Conservation (phyloP, 305 asterid species). For the Rubia balearica region DNA sequence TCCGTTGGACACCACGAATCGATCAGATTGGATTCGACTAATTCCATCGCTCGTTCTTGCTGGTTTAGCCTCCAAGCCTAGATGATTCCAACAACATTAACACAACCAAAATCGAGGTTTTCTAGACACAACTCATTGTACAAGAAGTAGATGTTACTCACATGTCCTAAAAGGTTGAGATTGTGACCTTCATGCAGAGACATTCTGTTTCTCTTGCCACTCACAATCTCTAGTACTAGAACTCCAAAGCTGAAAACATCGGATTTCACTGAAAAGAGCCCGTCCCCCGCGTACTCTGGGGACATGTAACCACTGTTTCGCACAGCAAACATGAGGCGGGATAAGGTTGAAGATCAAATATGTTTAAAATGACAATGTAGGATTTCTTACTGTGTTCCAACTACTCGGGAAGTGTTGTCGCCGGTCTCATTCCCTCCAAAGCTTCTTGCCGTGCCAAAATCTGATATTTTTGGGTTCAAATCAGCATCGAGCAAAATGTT, state of each 20-base stretch:
- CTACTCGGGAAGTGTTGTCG: constrained; percentile 33
- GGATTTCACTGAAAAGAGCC: constrained; percentile 27
- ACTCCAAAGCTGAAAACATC: constrained; percentile 37
- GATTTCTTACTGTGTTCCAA: constrained; percentile 45
- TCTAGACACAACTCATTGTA: not conserved
- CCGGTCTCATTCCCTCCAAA: constrained; percentile 33
- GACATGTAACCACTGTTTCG: constrained; percentile 30
- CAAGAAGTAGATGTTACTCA: constrained; percentile 13
- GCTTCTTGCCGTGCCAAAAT: constrained; percentile 29
- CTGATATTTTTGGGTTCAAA: constrained; percentile 52
- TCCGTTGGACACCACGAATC: constrained; percentile 16
- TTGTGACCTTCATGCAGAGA: constrained; percentile 21
- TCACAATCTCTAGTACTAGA: constrained; percentile 18
- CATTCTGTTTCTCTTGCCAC: constrained; percentile 23
- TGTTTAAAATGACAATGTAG: not conserved
- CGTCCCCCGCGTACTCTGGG: constrained; percentile 30
- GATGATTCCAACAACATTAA: not conserved
- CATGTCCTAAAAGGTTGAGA: constrained; percentile 34
- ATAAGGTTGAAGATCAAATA: not conserved
- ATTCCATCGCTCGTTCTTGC: constrained; percentile 30
- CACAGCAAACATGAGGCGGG: no score
- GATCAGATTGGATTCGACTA: constrained; percentile 20
- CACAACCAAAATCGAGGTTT: not conserved
- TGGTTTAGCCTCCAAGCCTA: constrained; percentile 28
- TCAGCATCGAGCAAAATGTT: constrained; percentile 40